These are phyloP conservation scores for Trichoderma gracile DNA, from an alignment of 2,329 filamentous ascomycete species.

Conservation along the genomic window DNA sequence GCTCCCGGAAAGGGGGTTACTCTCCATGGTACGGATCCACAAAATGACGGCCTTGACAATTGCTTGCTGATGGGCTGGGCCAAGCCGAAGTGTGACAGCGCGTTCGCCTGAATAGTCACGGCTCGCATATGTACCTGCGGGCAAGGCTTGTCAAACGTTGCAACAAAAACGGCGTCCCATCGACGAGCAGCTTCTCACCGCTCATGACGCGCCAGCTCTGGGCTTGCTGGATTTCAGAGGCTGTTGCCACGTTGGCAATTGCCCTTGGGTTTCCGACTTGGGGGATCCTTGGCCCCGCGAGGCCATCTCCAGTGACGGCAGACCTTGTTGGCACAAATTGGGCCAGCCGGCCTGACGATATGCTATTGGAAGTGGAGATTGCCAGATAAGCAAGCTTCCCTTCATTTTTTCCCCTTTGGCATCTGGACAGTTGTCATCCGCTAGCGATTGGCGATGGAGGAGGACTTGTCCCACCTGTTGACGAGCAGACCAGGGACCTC, in stretches of 20 bases:
- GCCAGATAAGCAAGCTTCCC: slow-evolving; percentile 16
- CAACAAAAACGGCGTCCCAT: slow-evolving; percentile 7
- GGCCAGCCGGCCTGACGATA: slow-evolving; percentile 2
- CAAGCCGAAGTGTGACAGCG: slow-evolving; percentile 21
- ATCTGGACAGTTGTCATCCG: slow-evolving; percentile 7
- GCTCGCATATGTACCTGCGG: slow-evolving; percentile 24
- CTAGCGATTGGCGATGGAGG: slow-evolving; percentile 9
- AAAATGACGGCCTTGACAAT: slow-evolving; percentile 17
- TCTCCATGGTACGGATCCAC: slow-evolving; percentile 17
- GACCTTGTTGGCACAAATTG: slow-evolving; percentile 15
- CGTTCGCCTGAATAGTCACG: slow-evolving; percentile 21
- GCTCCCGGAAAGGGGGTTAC: slow-evolving; percentile 12
- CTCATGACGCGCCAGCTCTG: slow-evolving; percentile 16
- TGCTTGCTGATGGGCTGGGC: slow-evolving; percentile 22
- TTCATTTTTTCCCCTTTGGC: not conserved
- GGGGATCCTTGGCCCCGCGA: slow-evolving; percentile 9
- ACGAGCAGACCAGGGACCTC: not conserved
- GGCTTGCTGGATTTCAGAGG: slow-evolving; percentile 7
- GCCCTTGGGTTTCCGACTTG: slow-evolving; percentile 1
- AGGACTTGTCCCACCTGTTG: not conserved
- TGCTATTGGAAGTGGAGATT: slow-evolving; percentile 14
- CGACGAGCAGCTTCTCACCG: slow-evolving; percentile 23
- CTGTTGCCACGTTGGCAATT: slow-evolving; percentile 24
- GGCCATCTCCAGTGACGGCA: slow-evolving; percentile 14
- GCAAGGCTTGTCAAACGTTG: slow-evolving; percentile 15